Percentiles rank a stretch among this genome's conserved stretches.
Conservation (phyloP, 2,329 filamentous ascomycete species). For the Neoscytalidium dimidiatum region DNA sequence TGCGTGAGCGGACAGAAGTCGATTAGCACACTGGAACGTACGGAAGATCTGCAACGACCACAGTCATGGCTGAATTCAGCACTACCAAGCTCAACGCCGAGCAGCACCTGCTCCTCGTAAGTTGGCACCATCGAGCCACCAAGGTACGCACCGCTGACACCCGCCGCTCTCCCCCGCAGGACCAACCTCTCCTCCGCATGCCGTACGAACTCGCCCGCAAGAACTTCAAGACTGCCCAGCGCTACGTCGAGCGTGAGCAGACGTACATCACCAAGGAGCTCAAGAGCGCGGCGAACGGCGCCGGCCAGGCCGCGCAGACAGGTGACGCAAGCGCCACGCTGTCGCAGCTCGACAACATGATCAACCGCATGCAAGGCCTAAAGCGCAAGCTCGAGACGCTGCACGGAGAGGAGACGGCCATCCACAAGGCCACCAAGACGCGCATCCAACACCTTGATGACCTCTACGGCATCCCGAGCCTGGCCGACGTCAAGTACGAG, state of each 20-base stretch:
- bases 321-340: slow-evolving; percentile 60
- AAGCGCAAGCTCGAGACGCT: slow-evolving; percentile 82
- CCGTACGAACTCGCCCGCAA: slow-evolving; percentile 91
- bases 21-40: neutral
- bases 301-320: slow-evolving; percentile 56
- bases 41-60: neutral
- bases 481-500: slow-evolving; percentile 93
- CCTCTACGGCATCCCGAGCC: slow-evolving; percentile 74
- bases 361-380: slow-evolving; percentile 78
- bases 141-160: slow-evolving; percentile 20
- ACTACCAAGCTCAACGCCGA: slow-evolving; percentile 72
- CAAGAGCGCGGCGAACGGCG: slow-evolving; percentile 59
- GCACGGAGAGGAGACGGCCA: slow-evolving; percentile 75
- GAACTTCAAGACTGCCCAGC: slow-evolving; percentile 87
- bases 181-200: slow-evolving; percentile 90
- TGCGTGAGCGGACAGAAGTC: neutral
- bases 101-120: slow-evolving; percentile 73
- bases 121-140: slow-evolving; percentile 24
- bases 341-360: slow-evolving; percentile 79
- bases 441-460: slow-evolving; percentile 80
- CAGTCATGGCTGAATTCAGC: slow-evolving; percentile 47
- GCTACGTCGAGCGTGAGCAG: slow-evolving; percentile 72
- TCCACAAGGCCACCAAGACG: slow-evolving; percentile 75
- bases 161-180: slow-evolving; percentile 53
- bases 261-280: slow-evolving; percentile 61